A percentile compares a stretch with the other conserved stretches of the same genome.
Conservation (phyloP, 805 yeast genomes). For the Vanderwaltozyma tropicalis region DNA sequence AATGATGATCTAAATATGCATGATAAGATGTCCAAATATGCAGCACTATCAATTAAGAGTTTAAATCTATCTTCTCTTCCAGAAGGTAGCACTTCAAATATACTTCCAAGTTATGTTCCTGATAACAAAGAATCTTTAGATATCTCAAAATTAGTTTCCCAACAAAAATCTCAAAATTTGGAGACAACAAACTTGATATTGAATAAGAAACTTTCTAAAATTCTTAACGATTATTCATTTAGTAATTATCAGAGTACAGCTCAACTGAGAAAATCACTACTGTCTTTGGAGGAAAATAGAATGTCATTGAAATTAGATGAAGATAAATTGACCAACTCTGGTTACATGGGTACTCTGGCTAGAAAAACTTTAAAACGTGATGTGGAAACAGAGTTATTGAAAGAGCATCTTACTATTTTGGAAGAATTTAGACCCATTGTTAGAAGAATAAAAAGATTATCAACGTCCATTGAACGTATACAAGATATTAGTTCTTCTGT, state of each 20-base stretch:
- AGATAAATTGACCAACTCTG: slow-evolving; percentile 35
- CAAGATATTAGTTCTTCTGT: slow-evolving; percentile 8
- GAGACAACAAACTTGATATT: slow-evolving; percentile 20
- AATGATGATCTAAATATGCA: slow-evolving; percentile 1
- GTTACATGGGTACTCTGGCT: slow-evolving; percentile 45
- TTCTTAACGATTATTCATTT: slow-evolving; percentile 24
- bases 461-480: slow-evolving; percentile 18
- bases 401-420: slow-evolving; percentile 42
- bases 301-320: slow-evolving; percentile 15
- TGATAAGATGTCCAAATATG: slow-evolving; percentile 3
- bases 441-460: slow-evolving; percentile 30
- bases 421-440: slow-evolving; percentile 37
- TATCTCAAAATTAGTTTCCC: slow-evolving; percentile 1
- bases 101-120: slow-evolving; percentile 2
- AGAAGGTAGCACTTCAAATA: neutral
- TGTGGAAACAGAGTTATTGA: slow-evolving; percentile 50
- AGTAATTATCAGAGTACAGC: slow-evolving; percentile 24
- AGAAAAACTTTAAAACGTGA: slow-evolving; percentile 51
- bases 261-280: slow-evolving; percentile 28
- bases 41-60: slow-evolving; percentile 1
- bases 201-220: slow-evolving; percentile 28
- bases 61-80: neutral
- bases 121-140: slow-evolving; percentile 1
- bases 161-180: slow-evolving; percentile 2
- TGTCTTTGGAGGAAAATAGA: slow-evolving; percentile 27